Conservation (phyloP, 2,329 filamentous ascomycete genomes). For the Cercospora nicotianae region DNA sequence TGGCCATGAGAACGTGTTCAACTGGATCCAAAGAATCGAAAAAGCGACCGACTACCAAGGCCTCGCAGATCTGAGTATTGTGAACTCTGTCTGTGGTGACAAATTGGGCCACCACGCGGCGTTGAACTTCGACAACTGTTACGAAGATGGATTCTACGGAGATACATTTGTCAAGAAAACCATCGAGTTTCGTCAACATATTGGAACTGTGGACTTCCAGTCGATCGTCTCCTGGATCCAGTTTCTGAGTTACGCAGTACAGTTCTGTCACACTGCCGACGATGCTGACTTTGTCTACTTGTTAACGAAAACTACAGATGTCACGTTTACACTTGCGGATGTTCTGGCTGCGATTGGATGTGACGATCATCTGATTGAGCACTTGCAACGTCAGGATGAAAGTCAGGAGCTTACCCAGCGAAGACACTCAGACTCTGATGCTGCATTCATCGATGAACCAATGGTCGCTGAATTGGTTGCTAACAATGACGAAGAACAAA, state of each 20-base stretch:
- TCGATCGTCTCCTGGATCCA: neutral
- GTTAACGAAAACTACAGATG: constrained; percentile 1
- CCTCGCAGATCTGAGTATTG: neutral
- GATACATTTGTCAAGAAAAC: neutral
- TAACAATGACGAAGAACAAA: constrained; percentile 6
- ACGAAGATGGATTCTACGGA: neutral
- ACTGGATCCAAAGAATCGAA: constrained; percentile 8
- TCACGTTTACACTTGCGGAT: neutral
- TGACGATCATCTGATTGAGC: neutral
- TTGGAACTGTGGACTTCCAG: constrained; percentile 2
- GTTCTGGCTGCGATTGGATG: neutral
- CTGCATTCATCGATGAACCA: neutral
- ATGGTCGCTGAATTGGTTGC: neutral
- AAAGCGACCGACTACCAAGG: neutral
- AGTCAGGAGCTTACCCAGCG: neutral
- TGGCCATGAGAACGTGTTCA: neutral
- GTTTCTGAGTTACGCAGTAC: neutral
- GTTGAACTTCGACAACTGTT: constrained; percentile 13
- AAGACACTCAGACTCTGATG: neutral
- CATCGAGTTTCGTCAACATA: constrained; percentile 15
- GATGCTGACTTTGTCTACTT: constrained; percentile 2
- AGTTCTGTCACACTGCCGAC: neutral
- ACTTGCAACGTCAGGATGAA: neutral
- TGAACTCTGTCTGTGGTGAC: neutral
- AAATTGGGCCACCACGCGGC: constrained; percentile 1